Evolutionary conservation across 108 stramenopile species (phyloP).

Genomic region (Pseudonitzschia pungens): DNA sequence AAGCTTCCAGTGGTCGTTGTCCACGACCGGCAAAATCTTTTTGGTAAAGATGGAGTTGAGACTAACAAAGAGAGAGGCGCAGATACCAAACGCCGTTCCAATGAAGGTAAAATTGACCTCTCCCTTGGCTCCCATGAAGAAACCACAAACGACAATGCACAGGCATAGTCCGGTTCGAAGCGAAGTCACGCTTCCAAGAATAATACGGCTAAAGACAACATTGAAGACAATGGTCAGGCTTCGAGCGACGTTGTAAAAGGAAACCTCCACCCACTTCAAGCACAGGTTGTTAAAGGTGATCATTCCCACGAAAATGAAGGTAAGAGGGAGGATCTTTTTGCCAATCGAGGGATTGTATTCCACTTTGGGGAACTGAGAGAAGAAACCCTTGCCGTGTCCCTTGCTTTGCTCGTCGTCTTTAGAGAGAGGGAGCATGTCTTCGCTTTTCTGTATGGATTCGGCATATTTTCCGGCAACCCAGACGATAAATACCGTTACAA

Average conservation of each 20-base stretch:
- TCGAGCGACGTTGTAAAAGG: slow-evolving; percentile 96
- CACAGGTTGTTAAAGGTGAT: slow-evolving; percentile 96
- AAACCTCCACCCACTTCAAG: slow-evolving; percentile 92
- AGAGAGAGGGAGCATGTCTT: slow-evolving; percentile 18
- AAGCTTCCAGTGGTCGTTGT: slow-evolving; percentile 92
- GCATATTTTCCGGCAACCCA: slow-evolving; percentile 66
- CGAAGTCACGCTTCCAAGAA: slow-evolving; percentile 81
- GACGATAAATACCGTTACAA: slow-evolving; percentile 85
- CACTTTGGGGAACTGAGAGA: slow-evolving; percentile 85
- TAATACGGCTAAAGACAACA: slow-evolving; percentile 72
- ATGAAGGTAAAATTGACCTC: slow-evolving; percentile 83
- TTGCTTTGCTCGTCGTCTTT: slow-evolving; percentile 32
- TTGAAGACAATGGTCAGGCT: slow-evolving; percentile 96
- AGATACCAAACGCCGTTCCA: slow-evolving; percentile 85
- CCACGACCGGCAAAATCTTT: slow-evolving; percentile 81
- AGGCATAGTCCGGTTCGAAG: slow-evolving; percentile 72
- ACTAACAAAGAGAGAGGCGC: slow-evolving; percentile 89
- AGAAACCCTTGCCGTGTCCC: slow-evolving; percentile 48
- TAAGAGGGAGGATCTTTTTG: slow-evolving; percentile 71
- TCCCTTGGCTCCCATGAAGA: slow-evolving; percentile 85
- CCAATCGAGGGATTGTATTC: slow-evolving; percentile 60
- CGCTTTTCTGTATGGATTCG: slow-evolving; percentile 46
- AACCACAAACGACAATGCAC: slow-evolving; percentile 83
- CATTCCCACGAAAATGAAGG: slow-evolving; percentile 92
- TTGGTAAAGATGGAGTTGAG: slow-evolving; percentile 95